Percentiles rank a stretch among this genome's conserved stretches.
Conservation (phyloP, 228 moss, liverwort and hornwort species). For the Sphagnum fallax region DNA sequence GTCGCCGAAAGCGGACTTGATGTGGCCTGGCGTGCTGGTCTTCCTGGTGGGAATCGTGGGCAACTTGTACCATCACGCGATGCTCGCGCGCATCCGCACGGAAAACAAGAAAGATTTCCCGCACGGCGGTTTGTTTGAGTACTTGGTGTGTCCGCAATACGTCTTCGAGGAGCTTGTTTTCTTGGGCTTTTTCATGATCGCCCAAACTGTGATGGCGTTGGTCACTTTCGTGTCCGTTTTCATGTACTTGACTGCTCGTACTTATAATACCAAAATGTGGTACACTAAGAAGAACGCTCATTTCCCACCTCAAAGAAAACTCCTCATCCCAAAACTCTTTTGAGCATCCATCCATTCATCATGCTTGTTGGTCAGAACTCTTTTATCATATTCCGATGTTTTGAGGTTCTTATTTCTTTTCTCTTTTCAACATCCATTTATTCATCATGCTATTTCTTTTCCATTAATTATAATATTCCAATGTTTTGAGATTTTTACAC, state of each 20-base stretch:
- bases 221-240: background rate
- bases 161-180: slow-evolving; percentile 44
- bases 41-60: slow-evolving; percentile 30
- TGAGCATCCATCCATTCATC: background rate
- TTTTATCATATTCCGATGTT: too few relatives aligned
- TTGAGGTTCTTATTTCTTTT: too few relatives aligned
- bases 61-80: slow-evolving; percentile 53
- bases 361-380: too few relatives aligned
- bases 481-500: too few relatives aligned
- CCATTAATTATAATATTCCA: too few relatives aligned
- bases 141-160: slow-evolving; percentile 59
- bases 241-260: slow-evolving; percentile 21
- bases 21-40: slow-evolving; percentile 20
- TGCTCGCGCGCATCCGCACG: slow-evolving; percentile 38
- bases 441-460: too few relatives aligned
- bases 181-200: slow-evolving; percentile 26
- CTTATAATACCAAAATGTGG: slow-evolving; percentile 21
- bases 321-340: slow-evolving; percentile 10
- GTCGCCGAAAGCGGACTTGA: slow-evolving; percentile 33
- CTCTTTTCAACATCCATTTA: too few relatives aligned
- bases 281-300: slow-evolving; percentile 21
- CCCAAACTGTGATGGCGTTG: slow-evolving; percentile 30
- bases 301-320: slow-evolving; percentile 17
- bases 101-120: slow-evolving; percentile 45
- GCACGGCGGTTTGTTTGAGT: slow-evolving; percentile 49